Conservation (phyloP, 306 rosid genomes). For the Bauhinia variegata region DNA sequence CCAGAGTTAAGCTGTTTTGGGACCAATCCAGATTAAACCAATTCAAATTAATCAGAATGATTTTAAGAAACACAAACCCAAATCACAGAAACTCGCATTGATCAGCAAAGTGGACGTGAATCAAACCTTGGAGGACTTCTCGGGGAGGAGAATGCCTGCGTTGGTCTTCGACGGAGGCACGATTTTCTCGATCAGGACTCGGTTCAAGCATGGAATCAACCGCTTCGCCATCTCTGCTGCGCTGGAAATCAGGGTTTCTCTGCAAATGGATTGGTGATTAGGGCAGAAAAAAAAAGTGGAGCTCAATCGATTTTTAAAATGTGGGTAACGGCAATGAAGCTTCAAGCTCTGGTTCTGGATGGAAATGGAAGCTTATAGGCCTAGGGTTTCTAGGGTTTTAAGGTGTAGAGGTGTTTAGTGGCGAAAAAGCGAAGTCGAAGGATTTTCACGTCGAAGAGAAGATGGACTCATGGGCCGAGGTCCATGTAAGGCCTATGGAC, state of each 20-base stretch:
- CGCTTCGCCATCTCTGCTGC: constrained; percentile 72
- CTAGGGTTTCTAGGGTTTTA: constrained; percentile 51
- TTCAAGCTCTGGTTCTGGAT: constrained; percentile 37
- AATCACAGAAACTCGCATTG: neutral
- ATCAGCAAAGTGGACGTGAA: neutral
- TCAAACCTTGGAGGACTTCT: constrained; percentile 72
- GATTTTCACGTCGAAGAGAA: too few relatives aligned
- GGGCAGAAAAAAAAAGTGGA: neutral
- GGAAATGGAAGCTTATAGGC: constrained; percentile 65
- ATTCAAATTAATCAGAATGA: neutral
- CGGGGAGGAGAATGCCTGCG: constrained; percentile 86
- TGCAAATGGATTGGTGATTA: neutral
- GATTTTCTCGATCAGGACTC: constrained; percentile 80
- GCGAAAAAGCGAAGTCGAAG: too few relatives aligned
- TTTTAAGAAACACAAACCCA: neutral
- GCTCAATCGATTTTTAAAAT: constrained; percentile 24
- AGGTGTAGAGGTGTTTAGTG: too few relatives aligned
- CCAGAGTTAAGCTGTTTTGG: constrained; percentile 75
- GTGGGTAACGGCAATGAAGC: neutral
- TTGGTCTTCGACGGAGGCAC: constrained; percentile 79
- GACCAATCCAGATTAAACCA: neutral
- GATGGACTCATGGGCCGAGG: too few relatives aligned
- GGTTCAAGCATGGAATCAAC: constrained; percentile 74
- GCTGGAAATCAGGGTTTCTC: constrained; percentile 21
- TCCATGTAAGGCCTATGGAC: too few relatives aligned